Evolutionary conservation across 805 yeast species (phyloP), one percentile per base, ranked within the genome.

Genomic region (Maudiozyma serrabonitensis): DNA sequence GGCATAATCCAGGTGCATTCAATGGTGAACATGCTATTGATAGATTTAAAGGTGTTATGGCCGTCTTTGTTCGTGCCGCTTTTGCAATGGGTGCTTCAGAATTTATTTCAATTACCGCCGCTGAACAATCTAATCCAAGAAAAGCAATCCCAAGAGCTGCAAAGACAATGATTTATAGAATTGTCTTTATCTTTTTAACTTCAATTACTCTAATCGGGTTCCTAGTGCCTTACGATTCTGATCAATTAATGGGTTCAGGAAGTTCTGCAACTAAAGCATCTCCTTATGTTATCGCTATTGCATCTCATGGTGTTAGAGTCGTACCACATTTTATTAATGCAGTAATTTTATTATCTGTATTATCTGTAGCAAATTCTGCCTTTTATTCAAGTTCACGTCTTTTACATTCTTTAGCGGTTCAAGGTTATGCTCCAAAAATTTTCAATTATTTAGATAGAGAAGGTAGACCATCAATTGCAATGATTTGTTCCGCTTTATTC

Each of bases 261-360:
- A 70, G 75, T 43, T 67, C 69, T 26, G 79, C 76, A 55, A 66
- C 81, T n/a, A 67, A 66, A 34, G 82, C 86, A 19, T 84, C 90
- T 18, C 91, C 91, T 37, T 84, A 83, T 61, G 90, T 84, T 57
- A 76, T 84, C 65, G 88, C 90, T 32, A 75, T 83, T 51, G 70
- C 75, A 37, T 47, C 73, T 67, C 65, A 72, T 64, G 82, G 84
- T 46, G 75, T 79, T 44, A 73, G 69, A 23, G 82, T 76, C 6
- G 71, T 81, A 45, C 77, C 81, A 55, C 83, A 80, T 60, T 76
- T 82, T 54, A 73, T 82, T 55, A 82, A 82, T 55, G 84, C 83
- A 4, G 81, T 75, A 21, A 79, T 82, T 56, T 69, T 82, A 56
- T 69, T 82, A 2, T 81, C 87, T 6, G 83, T 84, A 26, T 62